These are phyloP conservation scores for Aquanectria penicillioides DNA, from an alignment of 2,329 filamentous ascomycete species.

Conservation along the genomic window DNA sequence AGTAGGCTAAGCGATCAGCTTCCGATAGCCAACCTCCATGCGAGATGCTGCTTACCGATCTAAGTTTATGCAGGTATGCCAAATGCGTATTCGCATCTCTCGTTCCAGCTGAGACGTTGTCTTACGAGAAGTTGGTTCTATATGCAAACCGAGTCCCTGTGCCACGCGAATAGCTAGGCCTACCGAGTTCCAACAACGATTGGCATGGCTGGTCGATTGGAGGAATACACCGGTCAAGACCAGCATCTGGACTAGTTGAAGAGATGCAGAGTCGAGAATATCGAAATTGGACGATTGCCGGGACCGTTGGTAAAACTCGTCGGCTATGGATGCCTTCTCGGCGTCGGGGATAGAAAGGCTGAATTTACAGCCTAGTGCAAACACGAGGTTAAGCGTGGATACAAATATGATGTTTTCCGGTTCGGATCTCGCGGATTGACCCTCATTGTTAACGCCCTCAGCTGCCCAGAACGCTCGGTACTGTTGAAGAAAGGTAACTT, in stretches of 20 bases:
- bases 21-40: not conserved
- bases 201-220: conserved; percentile 15
- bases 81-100: conserved; percentile 20
- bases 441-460: not conserved
- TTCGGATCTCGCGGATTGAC: accelerated
- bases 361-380: conserved; percentile 18
- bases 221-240: conserved; percentile 19
- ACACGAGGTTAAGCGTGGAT: conserved; percentile 13
- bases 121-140: not conserved
- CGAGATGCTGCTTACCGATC: conserved; percentile 10
- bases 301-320: conserved; percentile 20
- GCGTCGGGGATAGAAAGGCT: not conserved
- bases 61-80: conserved; percentile 20
- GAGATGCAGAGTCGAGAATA: conserved; percentile 8
- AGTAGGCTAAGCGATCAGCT: conserved; percentile 2
- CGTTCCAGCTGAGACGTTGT: conserved; percentile 7
- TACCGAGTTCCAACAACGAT: conserved; percentile 18
- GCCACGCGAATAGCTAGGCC: conserved; percentile 18
- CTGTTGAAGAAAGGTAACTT: not conserved
- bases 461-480: too few species aligned
- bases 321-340: not conserved
- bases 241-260: conserved; percentile 6
- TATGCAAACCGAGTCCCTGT: conserved; percentile 16
- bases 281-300: not conserved
- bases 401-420: not conserved